phyloP scores from a whole-genome alignment of 2,329 filamentous ascomycete genomes.

The Pseudogymnoascus pannorum region DNA sequence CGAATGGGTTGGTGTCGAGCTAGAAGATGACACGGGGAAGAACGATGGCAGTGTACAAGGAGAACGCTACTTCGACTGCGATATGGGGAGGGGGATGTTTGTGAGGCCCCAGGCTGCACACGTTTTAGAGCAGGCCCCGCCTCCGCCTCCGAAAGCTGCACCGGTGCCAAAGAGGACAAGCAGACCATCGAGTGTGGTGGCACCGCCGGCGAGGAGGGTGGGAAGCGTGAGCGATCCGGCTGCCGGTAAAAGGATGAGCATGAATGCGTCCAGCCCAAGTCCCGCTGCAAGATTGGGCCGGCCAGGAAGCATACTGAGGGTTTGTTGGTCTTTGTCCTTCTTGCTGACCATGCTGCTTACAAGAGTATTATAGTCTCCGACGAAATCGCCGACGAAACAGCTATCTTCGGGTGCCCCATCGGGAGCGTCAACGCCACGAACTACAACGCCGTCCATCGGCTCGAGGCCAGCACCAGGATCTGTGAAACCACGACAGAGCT shows the following conservation, averaged over 20 bases:
- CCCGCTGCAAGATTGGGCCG: conserved; percentile 50
- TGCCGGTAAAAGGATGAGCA: conserved; percentile 55
- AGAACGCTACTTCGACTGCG: conserved; percentile 81
- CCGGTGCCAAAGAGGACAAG: conserved; percentile 27
- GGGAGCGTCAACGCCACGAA: conserved; percentile 53
- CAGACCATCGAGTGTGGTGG: conserved; percentile 40
- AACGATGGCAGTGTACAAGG: conserved; percentile 91
- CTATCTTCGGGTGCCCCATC: conserved; percentile 46
- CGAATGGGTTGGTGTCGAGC: conserved; percentile 84
- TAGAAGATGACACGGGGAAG: conserved; percentile 76
- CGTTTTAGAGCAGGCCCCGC: conserved; percentile 44
- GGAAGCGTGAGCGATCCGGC: conserved; percentile 44
- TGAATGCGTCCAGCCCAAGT: conserved; percentile 66
- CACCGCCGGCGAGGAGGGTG: conserved; percentile 30
- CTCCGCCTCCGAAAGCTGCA: conserved; percentile 30
- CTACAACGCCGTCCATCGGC: conserved; percentile 54
- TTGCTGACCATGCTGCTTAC: conserved; percentile 19
- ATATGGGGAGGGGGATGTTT: conserved; percentile 73
- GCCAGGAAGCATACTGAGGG: conserved; percentile 49
- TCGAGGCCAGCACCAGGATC: conserved; percentile 33
- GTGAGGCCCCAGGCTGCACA: conserved; percentile 65
- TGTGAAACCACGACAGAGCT: conserved; percentile 47
- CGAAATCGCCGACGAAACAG: conserved; percentile 74
- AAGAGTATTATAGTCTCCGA: conserved; percentile 52
- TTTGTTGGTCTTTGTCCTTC: conserved; percentile 30